phyloP scores from a whole-genome alignment of 1,139 yeast species.

The Keqinozyma sinolaborantium region DNA sequence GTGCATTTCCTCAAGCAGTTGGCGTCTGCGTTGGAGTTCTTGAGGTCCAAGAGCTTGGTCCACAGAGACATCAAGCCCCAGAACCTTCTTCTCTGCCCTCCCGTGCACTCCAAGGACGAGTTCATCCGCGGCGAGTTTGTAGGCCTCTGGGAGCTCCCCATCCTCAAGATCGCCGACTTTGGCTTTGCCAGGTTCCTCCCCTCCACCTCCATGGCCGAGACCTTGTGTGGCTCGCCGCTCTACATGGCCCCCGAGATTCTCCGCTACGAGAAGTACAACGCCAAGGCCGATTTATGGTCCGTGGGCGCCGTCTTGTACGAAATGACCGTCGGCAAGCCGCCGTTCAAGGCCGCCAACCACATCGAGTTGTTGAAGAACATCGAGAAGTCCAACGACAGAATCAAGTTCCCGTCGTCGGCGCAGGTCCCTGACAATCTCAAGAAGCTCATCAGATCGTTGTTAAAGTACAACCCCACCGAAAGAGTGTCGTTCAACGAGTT shows the following conservation, averaged over 20 bases:
- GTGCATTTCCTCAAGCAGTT: constrained; percentile 84
- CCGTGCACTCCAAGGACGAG: constrained; percentile 55
- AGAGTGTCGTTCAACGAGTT: constrained; percentile 87
- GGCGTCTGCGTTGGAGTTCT: constrained; percentile 76
- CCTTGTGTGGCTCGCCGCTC: constrained; percentile 93
- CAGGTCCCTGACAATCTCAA: constrained; percentile 63
- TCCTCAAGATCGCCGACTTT: constrained; percentile 91
- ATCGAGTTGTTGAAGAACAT: constrained; percentile 83
- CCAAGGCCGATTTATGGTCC: constrained; percentile 97
- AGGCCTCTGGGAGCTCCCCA: constrained; percentile 86
- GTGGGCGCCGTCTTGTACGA: constrained; percentile 95
- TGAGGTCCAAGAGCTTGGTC: constrained; percentile 78
- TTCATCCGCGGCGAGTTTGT: constrained; percentile 58
- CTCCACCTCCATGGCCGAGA: constrained; percentile 90
- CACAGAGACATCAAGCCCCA: constrained; percentile 96
- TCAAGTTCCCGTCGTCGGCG: constrained; percentile 66
- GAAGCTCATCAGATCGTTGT: constrained; percentile 65
- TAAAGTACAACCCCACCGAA: constrained; percentile 82
- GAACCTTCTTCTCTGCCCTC: constrained; percentile 77
- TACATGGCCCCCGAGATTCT: constrained; percentile 98
- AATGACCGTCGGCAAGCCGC: constrained; percentile 94
- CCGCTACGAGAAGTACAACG: constrained; percentile 91
- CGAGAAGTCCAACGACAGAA: constrained; percentile 74
- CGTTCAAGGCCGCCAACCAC: constrained; percentile 90
- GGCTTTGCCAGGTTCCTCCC: constrained; percentile 96